Evolutionary conservation across 1,284 basidiomycete species (phyloP).

Genomic region (Pseudozyma tsukubaensis): DNA sequence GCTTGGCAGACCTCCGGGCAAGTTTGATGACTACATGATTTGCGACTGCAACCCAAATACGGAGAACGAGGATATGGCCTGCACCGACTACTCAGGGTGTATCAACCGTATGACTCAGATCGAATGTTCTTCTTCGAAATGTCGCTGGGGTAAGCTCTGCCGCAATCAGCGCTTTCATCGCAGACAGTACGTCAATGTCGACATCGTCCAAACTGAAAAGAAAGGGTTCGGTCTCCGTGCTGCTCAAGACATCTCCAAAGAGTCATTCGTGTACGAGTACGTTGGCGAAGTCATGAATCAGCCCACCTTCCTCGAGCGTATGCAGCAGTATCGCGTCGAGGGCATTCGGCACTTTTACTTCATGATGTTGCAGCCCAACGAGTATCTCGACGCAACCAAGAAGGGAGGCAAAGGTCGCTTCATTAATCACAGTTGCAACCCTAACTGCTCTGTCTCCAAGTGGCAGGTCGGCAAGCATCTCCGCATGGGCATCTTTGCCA

Average conservation of each 20-base stretch:
- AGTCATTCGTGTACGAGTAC: constrained; percentile 96
- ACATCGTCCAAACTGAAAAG: constrained; percentile 92
- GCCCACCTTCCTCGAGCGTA: constrained; percentile 87
- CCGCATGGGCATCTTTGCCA: constrained; percentile 98
- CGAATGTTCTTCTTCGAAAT: constrained; percentile 89
- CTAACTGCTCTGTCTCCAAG: constrained; percentile 98
- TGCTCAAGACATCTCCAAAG: constrained; percentile 76
- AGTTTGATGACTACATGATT: constrained; percentile 74
- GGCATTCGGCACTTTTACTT: constrained; percentile 98
- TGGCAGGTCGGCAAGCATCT: constrained; percentile 93
- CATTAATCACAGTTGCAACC: constrained; percentile 97
- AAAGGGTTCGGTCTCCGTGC: constrained; percentile 94
- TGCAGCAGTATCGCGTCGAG: constrained; percentile 91
- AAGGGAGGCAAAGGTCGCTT: constrained; percentile 95
- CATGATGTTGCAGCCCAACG: constrained; percentile 98
- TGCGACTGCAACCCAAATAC: constrained; percentile 57
- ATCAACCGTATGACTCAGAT: constrained; percentile 98
- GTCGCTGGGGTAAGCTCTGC: constrained; percentile 83
- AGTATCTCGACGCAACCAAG: constrained; percentile 99
- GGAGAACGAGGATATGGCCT: constrained; percentile 72
- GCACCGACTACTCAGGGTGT: constrained; percentile 90
- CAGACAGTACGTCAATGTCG: constrained; percentile 84
- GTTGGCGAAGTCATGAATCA: constrained; percentile 95
- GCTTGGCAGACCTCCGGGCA: constrained; percentile 86
- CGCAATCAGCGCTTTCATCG: constrained; percentile 89